These are phyloP conservation scores for Tulasnella sp. DNA, from an alignment of 768 basidiomycete genomes.

Conservation along the genomic window DNA sequence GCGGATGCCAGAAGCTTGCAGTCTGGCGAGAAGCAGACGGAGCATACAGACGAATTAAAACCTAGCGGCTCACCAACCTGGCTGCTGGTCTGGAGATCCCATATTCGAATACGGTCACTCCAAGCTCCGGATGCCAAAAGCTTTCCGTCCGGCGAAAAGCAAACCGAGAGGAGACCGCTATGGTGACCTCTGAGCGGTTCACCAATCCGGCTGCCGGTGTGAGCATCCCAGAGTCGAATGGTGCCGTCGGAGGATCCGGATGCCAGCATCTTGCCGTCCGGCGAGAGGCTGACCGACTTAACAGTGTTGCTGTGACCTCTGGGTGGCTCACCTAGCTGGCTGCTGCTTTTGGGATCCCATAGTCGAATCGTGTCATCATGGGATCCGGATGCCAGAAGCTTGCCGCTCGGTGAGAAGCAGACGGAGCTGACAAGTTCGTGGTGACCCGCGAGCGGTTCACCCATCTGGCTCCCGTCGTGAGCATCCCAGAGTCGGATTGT, in stretches of 20 bases:
- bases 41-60: neutral
- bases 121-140: neutral
- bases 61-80: neutral
- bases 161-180: neutral
- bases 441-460: constrained; percentile 86
- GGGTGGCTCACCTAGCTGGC: constrained; percentile 80
- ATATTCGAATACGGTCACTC: neutral
- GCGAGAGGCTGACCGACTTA: constrained; percentile 21
- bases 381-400: constrained; percentile 20
- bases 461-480: constrained; percentile 78
- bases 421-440: constrained; percentile 57
- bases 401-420: constrained; percentile 26
- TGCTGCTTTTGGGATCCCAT: constrained; percentile 92
- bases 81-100: neutral
- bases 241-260: constrained; percentile 22
- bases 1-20: constrained; percentile 6
- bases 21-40: constrained; percentile 5
- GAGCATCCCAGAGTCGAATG: constrained; percentile 20
- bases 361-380: constrained; percentile 41
- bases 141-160: neutral
- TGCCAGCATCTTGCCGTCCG: constrained; percentile 16
- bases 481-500: constrained; percentile 76
- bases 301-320: constrained; percentile 86
- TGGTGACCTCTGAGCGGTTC: neutral
- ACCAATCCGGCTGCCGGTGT: neutral